Evolutionary conservation across 192 early-diverging fungal species (phyloP), one percentile per base, ranked within the genome.

Genomic region (Coemansia sp.): DNA sequence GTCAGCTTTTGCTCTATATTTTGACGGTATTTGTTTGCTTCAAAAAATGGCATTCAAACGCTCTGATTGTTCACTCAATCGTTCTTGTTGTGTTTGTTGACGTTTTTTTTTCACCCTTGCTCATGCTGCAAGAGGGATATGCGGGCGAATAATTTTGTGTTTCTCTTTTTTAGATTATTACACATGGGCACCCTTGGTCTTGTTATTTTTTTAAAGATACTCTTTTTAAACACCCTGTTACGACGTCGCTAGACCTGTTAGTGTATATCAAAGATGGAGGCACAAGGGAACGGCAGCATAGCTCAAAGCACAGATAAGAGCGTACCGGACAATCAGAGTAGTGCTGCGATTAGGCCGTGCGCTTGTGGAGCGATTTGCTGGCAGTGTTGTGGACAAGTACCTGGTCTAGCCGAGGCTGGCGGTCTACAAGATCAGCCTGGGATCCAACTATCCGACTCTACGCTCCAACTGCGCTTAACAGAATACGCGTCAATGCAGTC

Each of bases 321-420:
- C 6, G 6, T 32, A 32, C 0, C 16, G 17, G 55, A 58, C 30
- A 32, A 32, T 32, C 55, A 58, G 30, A 16, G 30, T 17, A 17
- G 19, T 16, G 46, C 55, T 17, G 55, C 55, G 14, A 58, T 35
- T 14, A 58, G 55, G 30, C 55, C 55, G 16, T 70, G 68, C 39
- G 58, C 47, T 1, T 70, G 68, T 55, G 68, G 68, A 32, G 62
- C 68, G 3, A 62, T 70, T 40, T 70, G 68, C 50, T 70, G 68
- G 68, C 60, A 63, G 37, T 70, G 68, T 38, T 70, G 62, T 38
- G 62, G 60, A 9, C 43, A 23, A 35, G 55, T 33, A 30, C 55
- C 55, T 6, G 55, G 55, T 5, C 13, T 58, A 17, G 55, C 55
- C 55, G 55, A 58, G 16, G 14, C 16, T 37, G n/a, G 37, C 28